A percentile compares a stretch with the other conserved stretches of the same genome.
Evolutionary conservation across 1,284 basidiomycete genomes (phyloP).

Genomic region (Coniferiporia sulphurascens): DNA sequence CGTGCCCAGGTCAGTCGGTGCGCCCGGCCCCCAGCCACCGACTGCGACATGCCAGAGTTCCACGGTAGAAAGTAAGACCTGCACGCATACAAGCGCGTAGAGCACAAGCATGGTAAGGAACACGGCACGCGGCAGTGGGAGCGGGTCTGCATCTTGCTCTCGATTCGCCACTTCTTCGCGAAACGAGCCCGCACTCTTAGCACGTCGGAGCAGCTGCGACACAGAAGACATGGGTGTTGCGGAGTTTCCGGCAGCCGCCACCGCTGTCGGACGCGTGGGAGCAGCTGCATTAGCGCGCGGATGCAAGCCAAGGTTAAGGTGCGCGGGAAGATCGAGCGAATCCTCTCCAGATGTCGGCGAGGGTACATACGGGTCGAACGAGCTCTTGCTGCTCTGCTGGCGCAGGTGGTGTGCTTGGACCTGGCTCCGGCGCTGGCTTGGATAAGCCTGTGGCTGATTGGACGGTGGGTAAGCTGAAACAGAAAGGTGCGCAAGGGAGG

Average conservation of each 20-base stretch:
- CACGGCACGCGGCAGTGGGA: neutral
- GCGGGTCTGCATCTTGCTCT: neutral
- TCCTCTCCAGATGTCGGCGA: neutral
- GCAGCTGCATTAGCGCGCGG: no score
- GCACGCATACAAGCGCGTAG: constrained; percentile 7
- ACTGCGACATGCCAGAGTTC: constrained; percentile 9
- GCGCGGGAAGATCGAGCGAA: no score
- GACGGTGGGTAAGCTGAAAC: no score
- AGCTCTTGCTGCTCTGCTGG: constrained; percentile 6
- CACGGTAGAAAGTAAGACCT: constrained; percentile 5
- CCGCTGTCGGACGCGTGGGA: no score
- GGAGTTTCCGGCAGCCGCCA: no score
- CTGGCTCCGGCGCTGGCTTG: neutral
- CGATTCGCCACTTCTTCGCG: neutral
- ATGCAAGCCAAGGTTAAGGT: no score
- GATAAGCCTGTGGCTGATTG: no score
- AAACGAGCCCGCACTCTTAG: neutral
- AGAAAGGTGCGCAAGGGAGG: no score
- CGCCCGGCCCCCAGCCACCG: neutral
- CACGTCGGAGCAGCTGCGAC: neutral
- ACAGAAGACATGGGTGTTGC: neutral
- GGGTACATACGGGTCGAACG: constrained; percentile 2
- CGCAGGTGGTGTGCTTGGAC: constrained; percentile 1
- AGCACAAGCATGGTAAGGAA: neutral
- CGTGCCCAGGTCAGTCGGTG: neutral